A percentile compares a stretch with the other conserved stretches of the same genome.
These are phyloP conservation scores for Tetracladium setigerum DNA, from an alignment of 495 filamentous ascomycete species.

Conservation along the genomic window DNA sequence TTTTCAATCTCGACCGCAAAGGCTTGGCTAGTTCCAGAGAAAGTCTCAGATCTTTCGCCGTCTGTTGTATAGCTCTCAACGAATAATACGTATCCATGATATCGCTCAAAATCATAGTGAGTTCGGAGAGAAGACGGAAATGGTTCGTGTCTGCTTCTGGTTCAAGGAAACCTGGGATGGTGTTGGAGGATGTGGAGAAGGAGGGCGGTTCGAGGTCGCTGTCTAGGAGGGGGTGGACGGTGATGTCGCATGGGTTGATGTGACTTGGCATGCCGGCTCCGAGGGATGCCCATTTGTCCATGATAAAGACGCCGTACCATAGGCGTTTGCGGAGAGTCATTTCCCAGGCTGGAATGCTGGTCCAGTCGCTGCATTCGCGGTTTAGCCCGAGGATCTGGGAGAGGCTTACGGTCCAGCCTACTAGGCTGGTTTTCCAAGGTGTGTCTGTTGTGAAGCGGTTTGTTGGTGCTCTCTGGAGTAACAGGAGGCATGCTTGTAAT, in stretches of 20 bases:
- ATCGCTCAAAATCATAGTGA: slow-evolving; percentile 21
- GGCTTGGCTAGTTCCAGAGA: slow-evolving; percentile 18
- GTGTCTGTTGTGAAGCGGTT: slow-evolving; percentile 21
- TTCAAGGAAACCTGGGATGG: slow-evolving; percentile 12
- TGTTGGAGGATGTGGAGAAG: slow-evolving; percentile 7
- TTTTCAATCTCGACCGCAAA: slow-evolving; percentile 15
- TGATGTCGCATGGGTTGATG: slow-evolving; percentile 16
- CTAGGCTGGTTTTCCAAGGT: slow-evolving; percentile 22
- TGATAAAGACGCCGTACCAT: slow-evolving; percentile 22
- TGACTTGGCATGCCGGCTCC: slow-evolving; percentile 24
- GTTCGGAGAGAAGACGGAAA: slow-evolving; percentile 18
- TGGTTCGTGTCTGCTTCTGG: slow-evolving; percentile 17
- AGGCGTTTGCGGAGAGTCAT: slow-evolving; percentile 18
- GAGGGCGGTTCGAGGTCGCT: slow-evolving; percentile 16
- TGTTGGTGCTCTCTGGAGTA: slow-evolving; percentile 20
- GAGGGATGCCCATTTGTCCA: slow-evolving; percentile 24
- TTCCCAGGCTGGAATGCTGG: slow-evolving; percentile 19
- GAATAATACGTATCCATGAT: slow-evolving; percentile 23
- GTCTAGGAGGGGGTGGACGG: slow-evolving; percentile 16
- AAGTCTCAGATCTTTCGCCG: slow-evolving; percentile 18
- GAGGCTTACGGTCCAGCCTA: slow-evolving; percentile 22
- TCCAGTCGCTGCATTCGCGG: slow-evolving; percentile 20
- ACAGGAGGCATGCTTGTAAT: slow-evolving; percentile 20
- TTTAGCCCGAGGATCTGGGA: slow-evolving; percentile 19
- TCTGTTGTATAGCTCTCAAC: slow-evolving; percentile 15